Evolutionary conservation across 208 protist species (phyloP).

Genomic region (Trypanosomatidae sp.): DNA sequence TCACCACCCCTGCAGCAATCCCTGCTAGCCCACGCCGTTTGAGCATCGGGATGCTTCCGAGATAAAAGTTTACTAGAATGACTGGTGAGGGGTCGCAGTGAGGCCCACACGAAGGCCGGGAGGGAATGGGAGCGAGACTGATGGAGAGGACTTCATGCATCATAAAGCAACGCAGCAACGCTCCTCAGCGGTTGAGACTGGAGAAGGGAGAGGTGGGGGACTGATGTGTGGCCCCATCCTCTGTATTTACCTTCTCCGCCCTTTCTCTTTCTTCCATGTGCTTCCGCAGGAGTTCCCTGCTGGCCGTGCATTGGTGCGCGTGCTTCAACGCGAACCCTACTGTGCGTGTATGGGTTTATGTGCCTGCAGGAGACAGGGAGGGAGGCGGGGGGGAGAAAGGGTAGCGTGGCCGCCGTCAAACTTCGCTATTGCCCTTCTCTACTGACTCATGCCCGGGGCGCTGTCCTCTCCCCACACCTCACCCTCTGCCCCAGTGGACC

Average conservation of each 20-base stretch:
- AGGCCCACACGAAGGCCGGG: neutral
- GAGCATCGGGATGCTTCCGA: neutral
- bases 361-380: neutral
- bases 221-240: neutral
- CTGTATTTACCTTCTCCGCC: neutral
- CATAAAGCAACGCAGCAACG: neutral
- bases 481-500: neutral
- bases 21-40: neutral
- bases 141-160: neutral
- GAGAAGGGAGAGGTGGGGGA: neutral
- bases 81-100: neutral
- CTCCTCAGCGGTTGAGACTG: neutral
- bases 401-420: neutral
- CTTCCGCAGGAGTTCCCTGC: neutral
- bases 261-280: neutral
- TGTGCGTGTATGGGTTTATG: slow-evolving; percentile 2
- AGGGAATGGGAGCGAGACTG: neutral
- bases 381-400: neutral
- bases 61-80: too few relatives aligned
- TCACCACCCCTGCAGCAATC: neutral
- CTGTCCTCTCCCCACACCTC: too few relatives aligned
- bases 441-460: neutral
- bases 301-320: neutral
- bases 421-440: neutral
- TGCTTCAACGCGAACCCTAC: neutral